Conservation (phyloP, 176 grass and related monocot genomes). For the Rhynchospora tenuis region DNA sequence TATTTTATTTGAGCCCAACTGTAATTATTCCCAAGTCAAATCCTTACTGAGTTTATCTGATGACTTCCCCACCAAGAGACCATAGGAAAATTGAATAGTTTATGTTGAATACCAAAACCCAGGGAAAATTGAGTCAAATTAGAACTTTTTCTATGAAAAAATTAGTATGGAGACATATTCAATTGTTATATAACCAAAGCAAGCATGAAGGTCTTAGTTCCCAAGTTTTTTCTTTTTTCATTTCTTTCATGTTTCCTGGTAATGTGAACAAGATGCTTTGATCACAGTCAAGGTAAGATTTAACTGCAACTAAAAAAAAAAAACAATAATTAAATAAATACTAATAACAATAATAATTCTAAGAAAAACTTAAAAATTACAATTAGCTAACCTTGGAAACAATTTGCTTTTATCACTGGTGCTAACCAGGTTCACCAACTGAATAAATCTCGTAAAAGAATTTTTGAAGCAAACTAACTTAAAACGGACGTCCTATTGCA, state of each 20-base stretch:
- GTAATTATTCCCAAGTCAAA: conserved; percentile 33
- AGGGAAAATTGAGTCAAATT: neutral
- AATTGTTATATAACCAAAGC: neutral
- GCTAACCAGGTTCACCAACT: neutral
- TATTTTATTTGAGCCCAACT: neutral
- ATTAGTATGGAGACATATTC: conserved; percentile 16
- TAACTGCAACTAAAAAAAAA: too few relatives aligned
- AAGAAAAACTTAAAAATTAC: neutral
- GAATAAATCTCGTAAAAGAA: neutral
- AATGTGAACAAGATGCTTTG: neutral
- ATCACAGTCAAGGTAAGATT: too few relatives aligned
- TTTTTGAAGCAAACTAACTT: neutral
- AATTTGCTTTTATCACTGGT: neutral
- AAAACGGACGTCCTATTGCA: conserved; percentile 40
- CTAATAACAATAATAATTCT: neutral
- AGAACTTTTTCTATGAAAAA: neutral
- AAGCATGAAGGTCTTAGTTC: neutral
- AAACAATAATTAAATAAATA: too few relatives aligned
- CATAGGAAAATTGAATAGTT: neutral
- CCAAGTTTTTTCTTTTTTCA: neutral
- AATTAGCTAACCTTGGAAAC: neutral
- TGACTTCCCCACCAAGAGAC: conserved; percentile 42
- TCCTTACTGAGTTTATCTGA: conserved; percentile 48
- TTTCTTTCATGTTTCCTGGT: neutral
- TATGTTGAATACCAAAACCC: neutral